Evolutionary conservation across 352 stramenopile species (phyloP), one percentile per base, ranked within the genome.

Genomic region (Phytophthora macrochlamydospora): DNA sequence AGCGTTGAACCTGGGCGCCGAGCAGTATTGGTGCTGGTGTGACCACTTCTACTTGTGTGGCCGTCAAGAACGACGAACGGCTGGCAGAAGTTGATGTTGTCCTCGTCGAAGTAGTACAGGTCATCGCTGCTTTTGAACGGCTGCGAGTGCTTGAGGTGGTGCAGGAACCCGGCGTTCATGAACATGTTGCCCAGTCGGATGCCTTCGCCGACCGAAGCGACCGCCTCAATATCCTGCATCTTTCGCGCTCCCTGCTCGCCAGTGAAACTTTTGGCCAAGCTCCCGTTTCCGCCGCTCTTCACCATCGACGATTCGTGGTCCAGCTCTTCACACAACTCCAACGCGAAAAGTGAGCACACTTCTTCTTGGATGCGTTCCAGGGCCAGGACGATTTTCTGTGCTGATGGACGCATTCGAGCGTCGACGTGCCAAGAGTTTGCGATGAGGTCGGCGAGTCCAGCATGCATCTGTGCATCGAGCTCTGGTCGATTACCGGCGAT

Each of bases 361-460:
- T 87, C 73, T 49, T 85, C 78, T 43, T 87, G 78, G 38, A 85
- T 77, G 6, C 56, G 56, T n/a, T 87, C 76, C 1, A 90, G 62
- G 7, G 46, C 56, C 2, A 69, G n/a, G 7, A 88, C 77, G 7
- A 90, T 76, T 31, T 73, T 71, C 13, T 78, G 69, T 5, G 79
- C 72, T 2, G 76, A 78, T 12, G 77, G 76, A 5, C 81, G 76
- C 7, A 68, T 51, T 1, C 56, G 56, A n/a, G 78, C 62, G 2
- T 85, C 75, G 6, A 74, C 59, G 4, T 84, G 58, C 81, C 81
- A 90, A 8, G 75, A 69, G 2, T 28, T 61, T 0, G 67, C 65
- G 44, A 90, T 66, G 12, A 90, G 61, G 2, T 76, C 60, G 3
- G 68, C 56, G 4, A 90, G 50, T 12, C 62, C 65, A 8, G 60